Evolutionary conservation across 768 basidiomycete genomes (phyloP), one percentile per base, ranked within the genome.

Genomic region (Podaxis sp.): DNA sequence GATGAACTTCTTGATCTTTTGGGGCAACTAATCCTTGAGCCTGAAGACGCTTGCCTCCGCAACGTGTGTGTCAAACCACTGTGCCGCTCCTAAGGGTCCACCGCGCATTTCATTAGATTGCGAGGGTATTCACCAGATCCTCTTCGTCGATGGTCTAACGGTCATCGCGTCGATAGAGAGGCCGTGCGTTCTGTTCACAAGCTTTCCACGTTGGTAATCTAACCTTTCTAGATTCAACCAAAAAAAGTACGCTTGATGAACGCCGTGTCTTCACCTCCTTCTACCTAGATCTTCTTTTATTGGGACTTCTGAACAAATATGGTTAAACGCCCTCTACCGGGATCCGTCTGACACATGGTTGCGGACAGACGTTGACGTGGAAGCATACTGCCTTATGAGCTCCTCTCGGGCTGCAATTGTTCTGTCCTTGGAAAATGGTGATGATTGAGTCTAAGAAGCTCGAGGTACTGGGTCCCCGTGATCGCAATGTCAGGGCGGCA

Each of bases 201-300:
- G 25, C 40, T 52, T 52, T 42, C 50, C 58, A 40, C 50, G 50
- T 51, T 59, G 25, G 25, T n/a, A 37, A 51, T 51, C 50, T 59
- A 32, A 35, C 38, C 38, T 42, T 48, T 46, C 7, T 14, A 46
- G 59, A 60, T 60, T 51, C 37, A 7, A 35, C 42, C 42, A 36
- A 46, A 60, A 60, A 60, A 60, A 53, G 58, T 14, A 32, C 38
- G 38, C 16, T 27, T 53, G 51, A 60, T 60, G 27, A 35, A 60
- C 27, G 21, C 58, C 25, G 5, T 60, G 40, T 21, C 40, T 37
- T 35, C 18, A 9, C 13, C 40, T 18, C 18, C 59, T 52, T 60
- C n/a, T 14, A 21, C 36, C 16, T 35, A 23, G 42, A 53, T 14
- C 40, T 60, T 53, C 50, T 50, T 57, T 37, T 57, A 35, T 50